Conservation (phyloP, 768 basidiomycete species). For the Filobasidium floriforme region DNA sequence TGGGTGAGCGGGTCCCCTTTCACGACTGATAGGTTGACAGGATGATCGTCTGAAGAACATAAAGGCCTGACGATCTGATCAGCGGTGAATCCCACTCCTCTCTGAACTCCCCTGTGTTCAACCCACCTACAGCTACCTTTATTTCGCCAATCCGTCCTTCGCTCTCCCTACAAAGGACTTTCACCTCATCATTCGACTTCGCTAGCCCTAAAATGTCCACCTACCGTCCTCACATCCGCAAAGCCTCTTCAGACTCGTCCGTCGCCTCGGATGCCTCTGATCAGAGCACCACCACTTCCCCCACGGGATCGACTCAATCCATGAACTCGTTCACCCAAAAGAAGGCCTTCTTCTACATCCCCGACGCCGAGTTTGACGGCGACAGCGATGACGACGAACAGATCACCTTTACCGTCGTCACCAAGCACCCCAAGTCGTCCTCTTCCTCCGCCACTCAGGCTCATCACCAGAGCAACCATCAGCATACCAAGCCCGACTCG, state of each 20-base stretch:
- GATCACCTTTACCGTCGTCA: background rate
- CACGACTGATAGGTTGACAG: no score
- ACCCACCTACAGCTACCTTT: no score
- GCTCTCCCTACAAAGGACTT: background rate
- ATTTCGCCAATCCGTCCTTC: background rate
- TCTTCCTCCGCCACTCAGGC: background rate
- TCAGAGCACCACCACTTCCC: background rate
- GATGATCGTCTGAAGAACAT: no score
- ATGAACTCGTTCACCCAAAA: background rate
- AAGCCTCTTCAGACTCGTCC: background rate
- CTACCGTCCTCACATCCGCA: background rate
- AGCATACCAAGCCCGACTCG: background rate
- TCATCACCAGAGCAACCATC: no score
- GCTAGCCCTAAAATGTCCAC: background rate
- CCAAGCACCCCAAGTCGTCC: background rate
- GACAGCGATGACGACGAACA: background rate
- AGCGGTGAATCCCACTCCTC: no score
- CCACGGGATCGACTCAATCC: constrained; percentile 2
- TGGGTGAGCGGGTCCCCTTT: no score
- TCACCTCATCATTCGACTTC: background rate
- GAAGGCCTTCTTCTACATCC: constrained; percentile 4
- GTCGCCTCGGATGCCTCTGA: background rate
- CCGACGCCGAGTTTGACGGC: background rate
- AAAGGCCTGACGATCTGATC: no score
- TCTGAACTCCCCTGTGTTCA: no score